phyloP scores from a whole-genome alignment of 495 filamentous ascomycete genomes.

The Letharia lupina region DNA sequence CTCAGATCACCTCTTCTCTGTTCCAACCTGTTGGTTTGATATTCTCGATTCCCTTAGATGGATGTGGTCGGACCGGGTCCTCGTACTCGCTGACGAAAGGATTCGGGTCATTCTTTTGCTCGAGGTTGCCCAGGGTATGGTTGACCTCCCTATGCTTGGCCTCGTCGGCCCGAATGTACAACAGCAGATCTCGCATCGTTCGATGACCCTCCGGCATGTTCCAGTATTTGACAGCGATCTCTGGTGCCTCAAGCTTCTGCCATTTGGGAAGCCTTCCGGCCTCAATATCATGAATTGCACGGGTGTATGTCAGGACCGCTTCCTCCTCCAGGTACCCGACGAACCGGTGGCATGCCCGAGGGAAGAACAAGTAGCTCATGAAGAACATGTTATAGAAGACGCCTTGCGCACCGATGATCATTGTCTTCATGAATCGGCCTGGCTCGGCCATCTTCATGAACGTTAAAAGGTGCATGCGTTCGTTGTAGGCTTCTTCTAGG shows the following conservation, averaged over 20 bases:
- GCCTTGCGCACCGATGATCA: slow-evolving; percentile 74
- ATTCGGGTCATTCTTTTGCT: slow-evolving; percentile 79
- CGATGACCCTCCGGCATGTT: slow-evolving; percentile 77
- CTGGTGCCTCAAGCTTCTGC: slow-evolving; percentile 69
- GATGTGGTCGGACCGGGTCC: slow-evolving; percentile 52
- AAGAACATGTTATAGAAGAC: slow-evolving; percentile 96
- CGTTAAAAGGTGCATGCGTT: slow-evolving; percentile 91
- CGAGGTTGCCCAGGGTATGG: slow-evolving; percentile 80
- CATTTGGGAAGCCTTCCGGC: slow-evolving; percentile 74
- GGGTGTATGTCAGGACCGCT: slow-evolving; percentile 89
- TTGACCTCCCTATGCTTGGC: slow-evolving; percentile 97
- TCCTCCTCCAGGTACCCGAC: slow-evolving; percentile 97
- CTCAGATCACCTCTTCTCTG: slow-evolving; percentile 66
- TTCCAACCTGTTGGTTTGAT: slow-evolving; percentile 72
- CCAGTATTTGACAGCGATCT: slow-evolving; percentile 87
- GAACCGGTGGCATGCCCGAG: slow-evolving; percentile 87
- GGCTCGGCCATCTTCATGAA: slow-evolving; percentile 91
- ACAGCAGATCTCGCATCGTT: slow-evolving; percentile 75
- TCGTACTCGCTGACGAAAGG: slow-evolving; percentile 76
- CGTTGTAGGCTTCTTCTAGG: slow-evolving; percentile 89
- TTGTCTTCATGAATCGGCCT: slow-evolving; percentile 76
- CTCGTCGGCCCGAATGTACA: slow-evolving; percentile 89
- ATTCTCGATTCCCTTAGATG: slow-evolving; percentile 60
- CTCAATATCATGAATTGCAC: slow-evolving; percentile 79
- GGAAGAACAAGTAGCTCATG: slow-evolving; percentile 78